A percentile compares a stretch with the other conserved stretches of the same genome.
Conservation (phyloP, 768 basidiomycete species). For the Asterophora parasitica region DNA sequence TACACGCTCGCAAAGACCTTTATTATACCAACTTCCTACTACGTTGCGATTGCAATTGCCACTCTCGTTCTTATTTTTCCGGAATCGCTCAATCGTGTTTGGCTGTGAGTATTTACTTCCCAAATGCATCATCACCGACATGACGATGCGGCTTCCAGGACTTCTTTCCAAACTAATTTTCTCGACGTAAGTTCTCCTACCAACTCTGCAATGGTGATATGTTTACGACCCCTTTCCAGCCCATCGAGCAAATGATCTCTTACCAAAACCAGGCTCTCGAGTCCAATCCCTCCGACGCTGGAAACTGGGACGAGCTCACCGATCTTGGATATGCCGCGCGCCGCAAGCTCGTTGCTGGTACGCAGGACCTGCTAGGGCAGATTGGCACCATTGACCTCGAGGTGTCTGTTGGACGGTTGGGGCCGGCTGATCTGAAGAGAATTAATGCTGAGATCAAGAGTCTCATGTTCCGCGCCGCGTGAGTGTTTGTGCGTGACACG, state of each 20-base stretch:
- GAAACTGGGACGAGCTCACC: constrained; percentile 26
- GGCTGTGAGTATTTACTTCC: constrained; percentile 29
- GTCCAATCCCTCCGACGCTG: constrained; percentile 29
- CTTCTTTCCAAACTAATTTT: constrained; percentile 24
- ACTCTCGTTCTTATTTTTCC: constrained; percentile 38
- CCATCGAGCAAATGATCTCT: constrained; percentile 27
- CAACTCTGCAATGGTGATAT: neutral
- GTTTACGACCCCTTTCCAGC: constrained; percentile 17
- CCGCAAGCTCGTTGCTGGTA: constrained; percentile 24
- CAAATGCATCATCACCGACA: neutral
- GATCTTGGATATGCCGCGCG: constrained; percentile 23
- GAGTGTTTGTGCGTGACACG: no score
- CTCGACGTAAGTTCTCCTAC: constrained; percentile 21
- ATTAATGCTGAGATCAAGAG: constrained; percentile 35
- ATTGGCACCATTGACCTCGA: constrained; percentile 37
- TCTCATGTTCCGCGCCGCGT: constrained; percentile 35
- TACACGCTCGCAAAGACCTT: constrained; percentile 38
- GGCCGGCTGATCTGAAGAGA: constrained; percentile 36
- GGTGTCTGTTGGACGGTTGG: constrained; percentile 37
- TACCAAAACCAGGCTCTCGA: constrained; percentile 30
- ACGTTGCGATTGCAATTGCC: constrained; percentile 35
- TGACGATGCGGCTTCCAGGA: constrained; percentile 15
- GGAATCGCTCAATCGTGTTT: constrained; percentile 38
- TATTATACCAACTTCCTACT: constrained; percentile 35
- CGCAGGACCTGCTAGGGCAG: constrained; percentile 29